These are phyloP conservation scores for Calocybe indica DNA, from an alignment of 768 basidiomycete species.

Conservation along the genomic window DNA sequence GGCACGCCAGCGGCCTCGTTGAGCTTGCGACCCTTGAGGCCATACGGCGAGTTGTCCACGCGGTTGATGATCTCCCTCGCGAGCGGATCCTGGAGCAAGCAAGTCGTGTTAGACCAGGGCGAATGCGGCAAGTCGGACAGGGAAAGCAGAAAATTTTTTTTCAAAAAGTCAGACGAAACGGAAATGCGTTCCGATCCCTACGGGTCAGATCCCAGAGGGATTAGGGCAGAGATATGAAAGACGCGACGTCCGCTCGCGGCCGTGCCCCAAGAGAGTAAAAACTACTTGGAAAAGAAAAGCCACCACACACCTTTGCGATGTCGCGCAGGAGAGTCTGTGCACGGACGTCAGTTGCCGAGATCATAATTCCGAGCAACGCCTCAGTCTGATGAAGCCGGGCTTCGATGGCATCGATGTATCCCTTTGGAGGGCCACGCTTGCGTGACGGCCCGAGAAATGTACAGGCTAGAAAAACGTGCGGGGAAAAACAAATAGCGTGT, in stretches of 20 bases:
- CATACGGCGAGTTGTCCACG: slow-evolving; percentile 79
- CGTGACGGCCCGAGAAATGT: slow-evolving; percentile 76
- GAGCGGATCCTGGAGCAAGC: slow-evolving; percentile 53
- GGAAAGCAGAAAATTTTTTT: not conserved
- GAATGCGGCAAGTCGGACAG: not conserved
- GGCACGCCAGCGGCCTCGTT: slow-evolving; percentile 22
- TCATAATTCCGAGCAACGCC: slow-evolving; percentile 77
- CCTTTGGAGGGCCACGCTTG: slow-evolving; percentile 86
- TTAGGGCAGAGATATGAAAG: not conserved
- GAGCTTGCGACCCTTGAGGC: slow-evolving; percentile 60
- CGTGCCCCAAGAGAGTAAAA: not conserved
- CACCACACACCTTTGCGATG: slow-evolving; percentile 39
- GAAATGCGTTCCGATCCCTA: too few relatives aligned
- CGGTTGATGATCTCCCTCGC: slow-evolving; percentile 77
- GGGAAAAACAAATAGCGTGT: slow-evolving; percentile 6
- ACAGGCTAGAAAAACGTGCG: slow-evolving; percentile 40
- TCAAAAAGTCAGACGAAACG: not conserved
- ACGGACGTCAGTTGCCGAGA: slow-evolving; percentile 42
- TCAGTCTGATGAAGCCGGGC: slow-evolving; percentile 88
- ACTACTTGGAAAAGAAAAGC: not conserved
- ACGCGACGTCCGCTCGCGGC: not conserved
- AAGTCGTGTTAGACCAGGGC: not conserved
- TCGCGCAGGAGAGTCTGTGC: slow-evolving; percentile 42
- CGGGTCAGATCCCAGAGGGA: not conserved
- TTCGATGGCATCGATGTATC: slow-evolving; percentile 94